Evolutionary conservation across 441 rosid species (phyloP).

Genomic region (Pelargonium cotyledonis): DNA sequence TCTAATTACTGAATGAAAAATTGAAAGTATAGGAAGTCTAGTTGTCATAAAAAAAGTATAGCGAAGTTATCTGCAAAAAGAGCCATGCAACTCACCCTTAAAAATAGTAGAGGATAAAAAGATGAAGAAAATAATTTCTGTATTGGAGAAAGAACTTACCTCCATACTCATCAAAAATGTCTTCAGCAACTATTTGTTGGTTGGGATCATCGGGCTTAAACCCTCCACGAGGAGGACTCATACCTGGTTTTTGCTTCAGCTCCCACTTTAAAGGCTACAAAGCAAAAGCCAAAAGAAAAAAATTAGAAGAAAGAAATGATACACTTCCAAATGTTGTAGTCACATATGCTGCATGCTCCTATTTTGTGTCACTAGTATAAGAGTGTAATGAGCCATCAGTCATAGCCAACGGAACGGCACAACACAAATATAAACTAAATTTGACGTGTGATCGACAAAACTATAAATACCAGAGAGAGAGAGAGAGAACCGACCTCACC

Average conservation of each 20-base stretch:
- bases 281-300: constrained; percentile 4
- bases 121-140: not conserved
- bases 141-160: constrained; percentile 32
- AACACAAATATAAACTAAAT: not conserved
- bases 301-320: not conserved
- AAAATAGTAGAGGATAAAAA: too few relatives aligned
- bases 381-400: not conserved
- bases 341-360: not conserved
- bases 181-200: constrained; percentile 95
- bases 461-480: not conserved
- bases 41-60: too few relatives aligned
- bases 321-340: not conserved
- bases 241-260: constrained; percentile 84
- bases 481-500: constrained; percentile 50
- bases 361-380: not conserved
- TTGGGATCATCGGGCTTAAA: constrained; percentile 81
- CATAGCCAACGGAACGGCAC: not conserved
- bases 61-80: too few relatives aligned
- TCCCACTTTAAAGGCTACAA: constrained; percentile 93
- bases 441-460: not conserved
- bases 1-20: too few relatives aligned
- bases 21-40: too few relatives aligned
- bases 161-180: constrained; percentile 94
- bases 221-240: constrained; percentile 98
- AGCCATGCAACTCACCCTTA: too few relatives aligned